Base-by-base conservation (phyloP, 805 yeast genomes). In the Kodamaea hsintzibuensis region DNA sequence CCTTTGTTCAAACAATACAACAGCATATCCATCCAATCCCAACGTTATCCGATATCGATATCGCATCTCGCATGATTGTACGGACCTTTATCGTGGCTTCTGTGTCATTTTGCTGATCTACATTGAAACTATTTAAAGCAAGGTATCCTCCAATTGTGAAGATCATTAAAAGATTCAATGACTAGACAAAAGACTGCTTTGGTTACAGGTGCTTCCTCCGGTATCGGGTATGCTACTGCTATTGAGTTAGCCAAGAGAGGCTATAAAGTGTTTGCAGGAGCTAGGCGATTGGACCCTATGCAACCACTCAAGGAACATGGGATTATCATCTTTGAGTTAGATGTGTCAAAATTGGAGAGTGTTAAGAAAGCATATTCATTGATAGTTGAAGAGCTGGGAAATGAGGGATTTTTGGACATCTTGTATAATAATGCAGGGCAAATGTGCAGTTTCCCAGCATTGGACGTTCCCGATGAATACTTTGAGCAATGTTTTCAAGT, bases 381-480 rank as follows among this genome's bases (percentile, higher is more conserved):
- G 22, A 73, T 86, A n/a, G 53, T 59, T 22, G 25, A 22, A 0
- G 47, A 38, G 25, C 58, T 61, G 1, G 81, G 78, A 38, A 47
- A 22, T 5, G 25, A 22, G 25, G 25, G 25, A 22, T 22, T 4
- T 6, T 65, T 87, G 53, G 90, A 88, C 60, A 60, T 85, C 9
- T 67, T 88, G 51, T 87, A 77, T 71, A 88, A 89, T 67, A 89
- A 88, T 66, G 96, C 96, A 1, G 92, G 92, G 14, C 86, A 82
- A 60, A 78, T 90, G 19, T 88, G 92, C 61, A 81, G 88, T 0
- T 76, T 83, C 51, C 89, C 95, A 0, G 89, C 88, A 0, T 58
- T 80, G 47, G 95, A 88, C 68, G 87, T 84, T 1, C 70, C 79
- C 2, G 84, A 86, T 63, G 85, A 78, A 10, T 76, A 69, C 37